Conservation (phyloP, 2,329 filamentous ascomycete genomes). For the Leptodontidium sp. region DNA sequence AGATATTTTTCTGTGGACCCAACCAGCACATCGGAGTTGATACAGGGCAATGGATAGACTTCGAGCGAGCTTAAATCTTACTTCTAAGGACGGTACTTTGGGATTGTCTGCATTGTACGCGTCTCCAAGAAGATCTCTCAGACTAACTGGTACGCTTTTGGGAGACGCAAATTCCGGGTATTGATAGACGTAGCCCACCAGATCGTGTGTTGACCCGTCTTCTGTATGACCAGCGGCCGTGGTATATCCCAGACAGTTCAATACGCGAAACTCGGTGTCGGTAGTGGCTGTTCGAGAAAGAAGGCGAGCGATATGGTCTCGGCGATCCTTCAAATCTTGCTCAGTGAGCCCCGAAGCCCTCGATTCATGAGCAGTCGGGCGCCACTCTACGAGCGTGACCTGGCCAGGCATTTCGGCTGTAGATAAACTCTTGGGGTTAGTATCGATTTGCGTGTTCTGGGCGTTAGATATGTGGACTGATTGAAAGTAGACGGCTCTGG, state of each 20-base stretch:
- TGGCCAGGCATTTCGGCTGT: not conserved
- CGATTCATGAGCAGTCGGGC: constrained; percentile 8
- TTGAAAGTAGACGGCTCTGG: not conserved
- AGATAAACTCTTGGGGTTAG: not conserved
- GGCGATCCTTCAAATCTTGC: constrained; percentile 2
- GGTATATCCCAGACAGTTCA: not conserved
- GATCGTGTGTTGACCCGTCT: constrained; percentile 1
- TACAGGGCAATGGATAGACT: not conserved
- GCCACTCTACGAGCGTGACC: constrained; percentile 12
- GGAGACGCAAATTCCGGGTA: not conserved
- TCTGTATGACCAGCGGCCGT: not conserved
- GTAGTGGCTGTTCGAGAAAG: constrained; percentile 1
- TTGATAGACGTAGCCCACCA: not conserved
- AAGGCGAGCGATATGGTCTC: constrained; percentile 1
- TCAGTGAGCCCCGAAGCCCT: constrained; percentile 3
- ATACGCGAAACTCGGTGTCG: not conserved
- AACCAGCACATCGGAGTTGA: not conserved
- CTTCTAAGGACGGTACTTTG: not conserved
- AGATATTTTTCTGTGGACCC: constrained; percentile 2
- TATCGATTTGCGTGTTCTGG: not conserved
- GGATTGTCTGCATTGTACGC: not conserved
- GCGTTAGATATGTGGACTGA: not conserved
- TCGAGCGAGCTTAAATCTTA: not conserved
- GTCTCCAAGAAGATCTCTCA: constrained; percentile 8
- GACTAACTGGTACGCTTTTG: not conserved